Evolutionary conservation across 78 protist genomes (phyloP).

Genomic region (Dictyostelium firmibasis): DNA sequence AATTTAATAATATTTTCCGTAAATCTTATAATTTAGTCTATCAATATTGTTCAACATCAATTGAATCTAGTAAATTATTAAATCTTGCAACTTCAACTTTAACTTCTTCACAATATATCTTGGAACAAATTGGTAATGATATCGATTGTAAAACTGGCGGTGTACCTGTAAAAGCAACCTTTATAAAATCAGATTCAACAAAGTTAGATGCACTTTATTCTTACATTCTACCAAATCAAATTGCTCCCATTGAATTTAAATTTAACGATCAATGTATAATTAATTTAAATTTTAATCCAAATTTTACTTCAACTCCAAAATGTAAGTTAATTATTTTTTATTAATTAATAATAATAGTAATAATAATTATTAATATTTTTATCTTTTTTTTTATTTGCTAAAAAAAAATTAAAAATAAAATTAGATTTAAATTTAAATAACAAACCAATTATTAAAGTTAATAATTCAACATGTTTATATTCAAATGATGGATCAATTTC

Average conservation of each 20-base stretch:
- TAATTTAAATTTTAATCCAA: not conserved
- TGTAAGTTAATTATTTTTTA: too few species aligned
- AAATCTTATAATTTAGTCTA: not conserved
- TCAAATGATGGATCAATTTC: not conserved
- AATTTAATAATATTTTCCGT: not conserved
- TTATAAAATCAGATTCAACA: not conserved
- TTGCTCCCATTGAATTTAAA: not conserved
- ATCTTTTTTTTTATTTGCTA: not conserved
- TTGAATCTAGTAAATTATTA: not conserved
- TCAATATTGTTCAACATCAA: not conserved
- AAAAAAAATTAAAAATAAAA: too few species aligned
- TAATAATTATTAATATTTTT: too few species aligned
- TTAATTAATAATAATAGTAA: too few species aligned
- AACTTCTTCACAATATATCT: not conserved
- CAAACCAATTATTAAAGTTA: not conserved
- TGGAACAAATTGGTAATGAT: not conserved
- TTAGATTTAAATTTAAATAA: conserved; percentile 4
- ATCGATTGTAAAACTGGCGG: not conserved
- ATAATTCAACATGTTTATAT: not conserved
- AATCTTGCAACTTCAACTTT: not conserved
- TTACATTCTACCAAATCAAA: not conserved
- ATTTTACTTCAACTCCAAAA: not conserved
- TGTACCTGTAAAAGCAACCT: not conserved
- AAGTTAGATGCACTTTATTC: not conserved
- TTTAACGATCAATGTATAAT: not conserved